Base-by-base conservation (phyloP, 768 basidiomycete species). In the Cystobasidiopsis lactophilus region DNA sequence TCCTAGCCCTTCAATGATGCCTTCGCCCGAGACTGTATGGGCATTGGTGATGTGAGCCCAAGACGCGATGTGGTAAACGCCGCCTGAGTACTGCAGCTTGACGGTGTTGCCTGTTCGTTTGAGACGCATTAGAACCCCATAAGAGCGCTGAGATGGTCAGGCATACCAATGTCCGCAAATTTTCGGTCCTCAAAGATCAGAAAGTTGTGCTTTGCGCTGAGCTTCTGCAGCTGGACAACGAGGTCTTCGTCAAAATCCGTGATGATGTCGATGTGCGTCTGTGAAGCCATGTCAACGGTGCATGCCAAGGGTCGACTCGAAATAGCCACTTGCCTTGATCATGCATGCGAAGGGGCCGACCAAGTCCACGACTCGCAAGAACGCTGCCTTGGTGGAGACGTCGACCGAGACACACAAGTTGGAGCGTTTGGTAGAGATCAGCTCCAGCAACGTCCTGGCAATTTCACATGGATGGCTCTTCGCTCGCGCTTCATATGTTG, bases 21-120 rank as follows among this genome's bases (percentile, higher is more conserved):
- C 86, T 2, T 88, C 85, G n/a, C 93, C 93, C 2, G 93, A 88
- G 33, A 96, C 78, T 10, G 82, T 77, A 66, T 96, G 93, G 2
- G 93, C 93, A 66, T 98, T 96, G 49, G 88, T 95, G 62, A 98
- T 77, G 62, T 98, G 85, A 11, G 93, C 76, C 93, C 93, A 98
- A 45, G 74, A 78, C 30, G 91, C 80, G 63, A 96, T 96, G 63
- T 79, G 82, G 71, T 95, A 81, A 14, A 88, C 74, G 19, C 93
- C 93, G 38, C 79, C 76, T 1, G 85, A 82, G 69, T 98, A 98
- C 65, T 98, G 93, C 23, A 95, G 71, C 7, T 79, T 77, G 54
- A 96, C 93, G 7, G 93, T 96, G 68, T 95, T 95, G 40, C 93
- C 93, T 98, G 60, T 43, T 7, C 26, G 26, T 39, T 13, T 39